phyloP scores from a whole-genome alignment of 306 rosid genomes.

The Canavalia ensiformis region DNA sequence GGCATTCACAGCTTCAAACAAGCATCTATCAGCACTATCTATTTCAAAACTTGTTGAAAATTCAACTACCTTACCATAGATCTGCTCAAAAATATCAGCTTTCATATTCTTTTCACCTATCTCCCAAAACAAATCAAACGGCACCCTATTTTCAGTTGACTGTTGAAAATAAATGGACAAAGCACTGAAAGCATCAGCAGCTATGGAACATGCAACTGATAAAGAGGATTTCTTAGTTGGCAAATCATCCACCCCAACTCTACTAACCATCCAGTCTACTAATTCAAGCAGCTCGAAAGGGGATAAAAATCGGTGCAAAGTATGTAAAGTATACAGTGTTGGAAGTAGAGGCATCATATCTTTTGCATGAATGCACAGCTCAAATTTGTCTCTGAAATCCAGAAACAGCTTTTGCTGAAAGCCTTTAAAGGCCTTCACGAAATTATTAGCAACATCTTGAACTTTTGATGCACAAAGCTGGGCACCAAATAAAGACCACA shows the following conservation, averaged over 20 bases:
- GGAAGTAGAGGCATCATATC: conserved; percentile 62
- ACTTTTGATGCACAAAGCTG: conserved; percentile 54
- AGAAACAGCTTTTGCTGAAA: conserved; percentile 61
- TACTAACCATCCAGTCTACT: conserved; percentile 78
- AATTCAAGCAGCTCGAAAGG: conserved; percentile 85
- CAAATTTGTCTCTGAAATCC: conserved; percentile 62
- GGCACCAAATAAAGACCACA: conserved; percentile 57
- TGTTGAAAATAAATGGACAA: conserved; percentile 68
- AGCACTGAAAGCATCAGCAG: conserved; percentile 76
- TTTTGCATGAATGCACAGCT: conserved; percentile 52
- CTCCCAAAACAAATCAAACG: conserved; percentile 71
- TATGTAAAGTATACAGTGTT: conserved; percentile 58
- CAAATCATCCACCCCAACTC: conserved; percentile 53
- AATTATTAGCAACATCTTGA: conserved; percentile 47
- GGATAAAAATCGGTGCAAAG: conserved; percentile 66
- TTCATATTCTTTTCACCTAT: conserved; percentile 54
- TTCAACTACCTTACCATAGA: conserved; percentile 60
- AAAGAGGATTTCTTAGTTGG: conserved; percentile 52
- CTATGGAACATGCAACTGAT: conserved; percentile 75
- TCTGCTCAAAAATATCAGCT: conserved; percentile 65
- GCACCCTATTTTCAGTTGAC: conserved; percentile 55
- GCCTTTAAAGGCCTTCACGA: conserved; percentile 61
- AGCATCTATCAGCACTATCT: conserved; percentile 72
- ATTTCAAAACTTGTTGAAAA: conserved; percentile 57
- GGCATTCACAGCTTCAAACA: conserved; percentile 74